Percentiles rank a stretch among this genome's conserved stretches.
Conservation (phyloP, 2,329 filamentous ascomycete genomes). For the Aspergillus terreus region DNA sequence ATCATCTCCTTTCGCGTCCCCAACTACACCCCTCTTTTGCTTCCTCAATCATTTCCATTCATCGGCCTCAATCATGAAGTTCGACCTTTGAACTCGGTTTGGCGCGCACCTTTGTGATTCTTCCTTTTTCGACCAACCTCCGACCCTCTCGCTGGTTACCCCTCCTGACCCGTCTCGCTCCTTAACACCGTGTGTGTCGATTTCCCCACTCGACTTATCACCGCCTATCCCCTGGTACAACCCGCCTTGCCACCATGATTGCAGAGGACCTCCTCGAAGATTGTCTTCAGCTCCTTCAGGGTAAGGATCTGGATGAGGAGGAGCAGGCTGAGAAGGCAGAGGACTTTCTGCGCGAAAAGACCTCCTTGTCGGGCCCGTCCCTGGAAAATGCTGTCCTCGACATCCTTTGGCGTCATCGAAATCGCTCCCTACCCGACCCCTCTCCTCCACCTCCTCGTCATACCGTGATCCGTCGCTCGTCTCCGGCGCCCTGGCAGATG, state of each 20-base stretch:
- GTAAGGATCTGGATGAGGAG: conserved; percentile 80
- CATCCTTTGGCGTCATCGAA: conserved; percentile 67
- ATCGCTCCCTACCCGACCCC: conserved; percentile 50
- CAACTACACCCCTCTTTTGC: conserved; percentile 2
- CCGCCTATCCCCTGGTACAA: conserved; percentile 1
- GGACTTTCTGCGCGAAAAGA: conserved; percentile 76
- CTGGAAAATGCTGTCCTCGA: conserved; percentile 90
- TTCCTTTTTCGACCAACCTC: not conserved
- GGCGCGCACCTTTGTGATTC: not conserved
- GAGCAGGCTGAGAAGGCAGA: conserved; percentile 92
- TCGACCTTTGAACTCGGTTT: not conserved
- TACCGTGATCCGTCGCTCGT: conserved; percentile 83
- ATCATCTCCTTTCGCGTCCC: conserved; percentile 16
- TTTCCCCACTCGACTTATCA: conserved; percentile 5
- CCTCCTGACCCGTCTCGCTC: conserved; percentile 6
- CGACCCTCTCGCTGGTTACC: not conserved
- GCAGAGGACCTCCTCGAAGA: conserved; percentile 90
- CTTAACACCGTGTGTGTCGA: conserved; percentile 4
- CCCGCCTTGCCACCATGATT: conserved; percentile 62
- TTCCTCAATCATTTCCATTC: not conserved
- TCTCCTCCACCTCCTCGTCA: conserved; percentile 84
- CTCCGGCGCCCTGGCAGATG: conserved; percentile 88
- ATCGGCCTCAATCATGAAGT: not conserved
- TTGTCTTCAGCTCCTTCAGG: conserved; percentile 82
- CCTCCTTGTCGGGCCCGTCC: conserved; percentile 67